Conservation (phyloP, 306 rosid species). For the Lagenaria siceraria region DNA sequence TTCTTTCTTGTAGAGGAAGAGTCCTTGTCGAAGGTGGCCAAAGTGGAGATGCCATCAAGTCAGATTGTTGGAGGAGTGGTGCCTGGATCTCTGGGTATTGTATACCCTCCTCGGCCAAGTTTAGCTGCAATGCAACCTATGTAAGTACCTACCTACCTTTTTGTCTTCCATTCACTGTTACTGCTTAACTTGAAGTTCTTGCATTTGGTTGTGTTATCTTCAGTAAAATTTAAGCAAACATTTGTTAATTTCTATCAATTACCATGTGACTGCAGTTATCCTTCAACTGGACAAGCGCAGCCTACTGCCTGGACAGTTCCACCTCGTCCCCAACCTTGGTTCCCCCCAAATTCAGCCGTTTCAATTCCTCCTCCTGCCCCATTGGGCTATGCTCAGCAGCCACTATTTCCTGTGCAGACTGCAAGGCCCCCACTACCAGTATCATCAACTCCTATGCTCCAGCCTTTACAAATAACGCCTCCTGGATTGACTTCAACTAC, state of each 20-base stretch:
- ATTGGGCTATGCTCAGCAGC: constrained; percentile 62
- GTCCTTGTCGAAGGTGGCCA: constrained; percentile 57
- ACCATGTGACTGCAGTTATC: constrained; percentile 39
- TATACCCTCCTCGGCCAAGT: constrained; percentile 64
- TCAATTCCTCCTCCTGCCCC: constrained; percentile 66
- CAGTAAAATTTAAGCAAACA: background rate
- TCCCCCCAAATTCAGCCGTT: constrained; percentile 53
- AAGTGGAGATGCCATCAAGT: constrained; percentile 52
- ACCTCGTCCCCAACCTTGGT: constrained; percentile 87
- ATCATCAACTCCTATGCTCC: constrained; percentile 36
- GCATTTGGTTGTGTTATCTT: background rate
- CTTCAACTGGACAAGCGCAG: constrained; percentile 43
- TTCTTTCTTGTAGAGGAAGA: constrained; percentile 51
- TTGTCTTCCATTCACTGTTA: background rate
- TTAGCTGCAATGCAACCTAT: constrained; percentile 51
- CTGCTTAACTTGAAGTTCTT: background rate
- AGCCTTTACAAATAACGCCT: constrained; percentile 51
- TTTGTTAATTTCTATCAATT: constrained; percentile 3
- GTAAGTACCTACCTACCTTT: constrained; percentile 32
- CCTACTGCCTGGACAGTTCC: constrained; percentile 65
- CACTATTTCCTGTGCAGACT: constrained; percentile 94
- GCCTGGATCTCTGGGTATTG: constrained; percentile 58
- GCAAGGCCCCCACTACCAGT: constrained; percentile 54
- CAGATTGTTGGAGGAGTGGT: constrained; percentile 49
- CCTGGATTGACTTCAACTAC: constrained; percentile 75